Evolutionary conservation across 2,329 filamentous ascomycete species (phyloP), one percentile per base, ranked within the genome.

Genomic region (Teratosphaeria gauchensis): DNA sequence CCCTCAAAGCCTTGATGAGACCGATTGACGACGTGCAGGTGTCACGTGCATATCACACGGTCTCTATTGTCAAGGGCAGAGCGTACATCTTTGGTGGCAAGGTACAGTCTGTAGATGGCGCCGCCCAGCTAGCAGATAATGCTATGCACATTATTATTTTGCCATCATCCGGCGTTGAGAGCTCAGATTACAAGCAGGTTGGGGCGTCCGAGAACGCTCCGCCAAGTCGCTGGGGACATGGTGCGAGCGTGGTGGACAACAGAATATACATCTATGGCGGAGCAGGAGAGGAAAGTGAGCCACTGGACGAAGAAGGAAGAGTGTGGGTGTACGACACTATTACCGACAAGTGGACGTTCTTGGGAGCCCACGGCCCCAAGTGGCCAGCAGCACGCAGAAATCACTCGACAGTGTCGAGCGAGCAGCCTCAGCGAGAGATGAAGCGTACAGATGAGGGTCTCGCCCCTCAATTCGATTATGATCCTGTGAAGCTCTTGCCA

Each of bases 21-120:
- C 78, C 77, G 56, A 75, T 84, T 56, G 75, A 66, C 60, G 66
- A 75, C 63, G 63, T 75, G 60, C 59, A 71, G 58, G 73, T 84
- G 11, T 73, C 75, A 6, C 75, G 81, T 57, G 75, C 76, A 8
- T 69, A 77, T 52, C 81, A 84, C 68, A 79, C 79, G 2, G 64
- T 83, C 54, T 81, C 79, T 3, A 70, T 82, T 53, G 73, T 84
- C 62, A 78, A 77, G 59, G 76, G 78, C 56, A 78, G 79, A 62
- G 80, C 80, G 32, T 82, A 82, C 66, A 77, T 84, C 56, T 83
- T 83, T 61, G 81, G 81, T 6, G 81, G 81, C 56, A 57, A 61
- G 31, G 62, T 58, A 4, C 55, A 54, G 1, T 11, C 11, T 19
- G 33, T 9, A 6, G 19, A 55, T 11, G 42, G 58, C 42, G 51